Conservation (phyloP, 2,329 filamentous ascomycete species). For the Bisporella sp. region DNA sequence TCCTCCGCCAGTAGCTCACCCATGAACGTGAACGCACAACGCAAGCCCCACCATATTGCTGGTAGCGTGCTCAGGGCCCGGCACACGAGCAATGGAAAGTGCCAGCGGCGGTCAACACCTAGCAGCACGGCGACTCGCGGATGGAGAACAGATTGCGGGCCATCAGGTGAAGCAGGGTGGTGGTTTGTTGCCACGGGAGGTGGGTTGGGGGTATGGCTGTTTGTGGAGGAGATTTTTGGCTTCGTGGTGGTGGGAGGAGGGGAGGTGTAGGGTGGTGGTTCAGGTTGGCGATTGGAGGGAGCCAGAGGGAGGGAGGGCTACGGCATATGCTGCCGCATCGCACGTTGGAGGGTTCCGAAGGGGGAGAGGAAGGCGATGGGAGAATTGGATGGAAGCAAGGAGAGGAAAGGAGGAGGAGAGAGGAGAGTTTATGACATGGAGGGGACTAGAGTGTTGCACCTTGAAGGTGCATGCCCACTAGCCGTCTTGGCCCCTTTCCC, state of each 20-base stretch:
- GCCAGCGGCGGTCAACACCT: slow-evolving; percentile 66
- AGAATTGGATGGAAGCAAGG: not conserved
- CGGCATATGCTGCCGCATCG: slow-evolving; percentile 30
- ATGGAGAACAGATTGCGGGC: slow-evolving; percentile 47
- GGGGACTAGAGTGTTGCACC: not conserved
- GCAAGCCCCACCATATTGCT: slow-evolving; percentile 64
- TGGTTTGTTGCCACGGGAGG: slow-evolving; percentile 14
- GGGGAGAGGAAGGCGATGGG: not conserved
- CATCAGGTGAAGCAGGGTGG: slow-evolving; percentile 19
- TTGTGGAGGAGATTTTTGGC: not conserved
- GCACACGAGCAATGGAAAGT: slow-evolving; percentile 64
- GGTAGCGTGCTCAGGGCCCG: slow-evolving; percentile 67
- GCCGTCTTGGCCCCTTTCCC: not conserved
- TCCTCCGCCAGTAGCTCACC: slow-evolving; percentile 50
- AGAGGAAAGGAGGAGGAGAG: not conserved
- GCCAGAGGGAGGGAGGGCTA: slow-evolving; percentile 24
- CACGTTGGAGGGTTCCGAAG: slow-evolving; percentile 13
- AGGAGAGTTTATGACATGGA: not conserved
- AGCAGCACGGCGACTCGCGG: slow-evolving; percentile 73
- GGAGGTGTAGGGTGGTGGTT: not conserved
- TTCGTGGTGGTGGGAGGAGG: not conserved
- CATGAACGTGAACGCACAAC: slow-evolving; percentile 61
- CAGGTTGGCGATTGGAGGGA: slow-evolving; percentile 8
- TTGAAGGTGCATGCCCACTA: not conserved
- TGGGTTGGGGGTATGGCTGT: not conserved